These are phyloP conservation scores for Mycosarcoma maydis DNA, from an alignment of 1,284 basidiomycete species.

Conservation along the genomic window DNA sequence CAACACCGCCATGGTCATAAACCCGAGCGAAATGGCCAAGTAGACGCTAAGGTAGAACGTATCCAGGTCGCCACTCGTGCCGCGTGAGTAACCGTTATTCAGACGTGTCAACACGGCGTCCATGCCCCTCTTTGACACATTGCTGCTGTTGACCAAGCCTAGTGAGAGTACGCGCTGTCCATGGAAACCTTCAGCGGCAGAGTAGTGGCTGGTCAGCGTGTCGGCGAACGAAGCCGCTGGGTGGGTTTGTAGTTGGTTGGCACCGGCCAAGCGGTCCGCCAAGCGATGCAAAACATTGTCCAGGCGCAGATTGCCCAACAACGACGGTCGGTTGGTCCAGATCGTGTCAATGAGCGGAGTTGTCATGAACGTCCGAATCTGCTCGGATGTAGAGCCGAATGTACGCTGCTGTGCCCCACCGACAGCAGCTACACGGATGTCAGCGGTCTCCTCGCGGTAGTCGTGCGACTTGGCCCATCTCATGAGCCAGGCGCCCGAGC, in stretches of 20 bases:
- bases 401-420: conserved; percentile 1
- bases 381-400: conserved; percentile 13
- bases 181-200: background rate
- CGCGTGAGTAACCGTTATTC: background rate
- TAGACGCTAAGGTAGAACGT: conserved; percentile 62
- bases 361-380: conserved; percentile 36
- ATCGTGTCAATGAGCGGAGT: conserved; percentile 35
- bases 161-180: conserved; percentile 24
- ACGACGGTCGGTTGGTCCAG: conserved; percentile 25
- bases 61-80: conserved; percentile 41
- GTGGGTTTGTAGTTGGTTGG: background rate
- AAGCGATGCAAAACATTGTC: conserved; percentile 20
- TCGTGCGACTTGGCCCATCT: conserved; percentile 63
- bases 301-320: conserved; percentile 15
- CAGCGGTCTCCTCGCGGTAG: conserved; percentile 16
- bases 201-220: background rate
- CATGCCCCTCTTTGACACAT: too few relatives aligned
- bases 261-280: conserved; percentile 9
- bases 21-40: conserved; percentile 45
- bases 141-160: background rate
- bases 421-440: conserved; percentile 4
- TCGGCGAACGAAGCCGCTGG: background rate
- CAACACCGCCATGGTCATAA: conserved; percentile 54
- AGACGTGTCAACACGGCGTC: background rate
- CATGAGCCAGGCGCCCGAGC: conserved; percentile 62